phyloP scores from a whole-genome alignment of 352 stramenopile species.

The Phytophthora fragariaefolia region DNA sequence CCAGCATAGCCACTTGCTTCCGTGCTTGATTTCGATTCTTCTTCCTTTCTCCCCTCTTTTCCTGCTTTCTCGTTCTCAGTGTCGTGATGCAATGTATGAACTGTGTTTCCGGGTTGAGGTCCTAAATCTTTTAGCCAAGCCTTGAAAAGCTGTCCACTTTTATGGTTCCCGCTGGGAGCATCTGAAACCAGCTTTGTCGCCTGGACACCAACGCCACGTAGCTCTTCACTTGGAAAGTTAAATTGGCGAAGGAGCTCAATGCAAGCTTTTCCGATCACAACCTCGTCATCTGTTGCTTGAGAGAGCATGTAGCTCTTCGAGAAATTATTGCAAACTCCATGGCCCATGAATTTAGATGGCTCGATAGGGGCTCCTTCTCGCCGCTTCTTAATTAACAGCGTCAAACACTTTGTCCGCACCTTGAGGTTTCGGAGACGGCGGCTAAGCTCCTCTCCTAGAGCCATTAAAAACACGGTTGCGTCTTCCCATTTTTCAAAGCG shows the following conservation, averaged over 20 bases:
- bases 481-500: constrained; percentile 83
- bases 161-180: constrained; percentile 18
- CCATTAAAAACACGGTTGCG: constrained; percentile 82
- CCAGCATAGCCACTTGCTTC: constrained; percentile 4
- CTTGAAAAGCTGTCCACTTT: constrained; percentile 55
- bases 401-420: constrained; percentile 70
- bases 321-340: constrained; percentile 87
- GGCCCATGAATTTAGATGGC: constrained; percentile 88
- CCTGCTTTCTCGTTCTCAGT: constrained; percentile 1
- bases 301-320: constrained; percentile 74
- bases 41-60: constrained; percentile 18
- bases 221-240: constrained; percentile 61
- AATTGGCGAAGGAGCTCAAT: constrained; percentile 73
- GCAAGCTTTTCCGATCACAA: constrained; percentile 54
- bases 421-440: constrained; percentile 66
- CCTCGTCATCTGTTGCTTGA: constrained; percentile 61
- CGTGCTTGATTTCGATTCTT: constrained; percentile 7
- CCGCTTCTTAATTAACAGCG: constrained; percentile 87
- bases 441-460: constrained; percentile 78
- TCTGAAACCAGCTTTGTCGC: constrained; percentile 68
- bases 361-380: constrained; percentile 68
- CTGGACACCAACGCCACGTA: constrained; percentile 81
- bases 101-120: constrained; percentile 6
- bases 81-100: background rate
- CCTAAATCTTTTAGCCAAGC: constrained; percentile 55